Conservation (phyloP, 1,139 yeast species). For the Pichia sp. region DNA sequence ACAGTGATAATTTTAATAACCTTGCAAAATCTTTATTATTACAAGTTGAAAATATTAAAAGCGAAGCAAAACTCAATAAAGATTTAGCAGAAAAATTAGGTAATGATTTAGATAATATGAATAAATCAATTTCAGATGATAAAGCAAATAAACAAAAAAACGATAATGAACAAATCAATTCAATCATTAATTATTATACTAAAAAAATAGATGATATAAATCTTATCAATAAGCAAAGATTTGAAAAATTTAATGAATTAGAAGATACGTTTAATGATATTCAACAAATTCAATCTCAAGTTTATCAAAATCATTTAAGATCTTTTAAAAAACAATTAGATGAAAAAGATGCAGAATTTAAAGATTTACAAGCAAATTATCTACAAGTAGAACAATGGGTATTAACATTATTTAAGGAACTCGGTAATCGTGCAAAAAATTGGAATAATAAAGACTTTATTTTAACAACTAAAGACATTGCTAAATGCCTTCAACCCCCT, state of each 20-base stretch:
- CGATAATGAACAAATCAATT: not conserved
- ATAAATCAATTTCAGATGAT: not conserved
- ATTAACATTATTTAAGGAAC: constrained; percentile 11
- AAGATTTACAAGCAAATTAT: constrained; percentile 6
- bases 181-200: constrained; percentile 3
- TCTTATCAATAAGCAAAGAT: not conserved
- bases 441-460: constrained; percentile 9
- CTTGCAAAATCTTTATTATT: no score
- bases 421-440: constrained; percentile 8
- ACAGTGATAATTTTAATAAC: not conserved
- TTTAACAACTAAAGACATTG: constrained; percentile 4
- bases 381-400: constrained; percentile 11
- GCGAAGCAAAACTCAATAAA: constrained; percentile 1
- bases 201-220: constrained; percentile 3
- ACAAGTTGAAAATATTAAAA: not conserved
- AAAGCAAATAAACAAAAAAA: not conserved
- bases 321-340: constrained; percentile 1
- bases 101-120: not conserved
- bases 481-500: constrained; percentile 7
- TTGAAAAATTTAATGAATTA: not conserved
- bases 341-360: not conserved
- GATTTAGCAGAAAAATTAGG: not conserved
- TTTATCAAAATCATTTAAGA: constrained; percentile 6
- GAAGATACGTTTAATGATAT: constrained; percentile 10
- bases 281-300: constrained; percentile 9